Percentiles rank a stretch among this genome's conserved stretches.
phyloP scores from a whole-genome alignment of 1,284 basidiomycete species.

The Ceratobasidium papillatum region DNA sequence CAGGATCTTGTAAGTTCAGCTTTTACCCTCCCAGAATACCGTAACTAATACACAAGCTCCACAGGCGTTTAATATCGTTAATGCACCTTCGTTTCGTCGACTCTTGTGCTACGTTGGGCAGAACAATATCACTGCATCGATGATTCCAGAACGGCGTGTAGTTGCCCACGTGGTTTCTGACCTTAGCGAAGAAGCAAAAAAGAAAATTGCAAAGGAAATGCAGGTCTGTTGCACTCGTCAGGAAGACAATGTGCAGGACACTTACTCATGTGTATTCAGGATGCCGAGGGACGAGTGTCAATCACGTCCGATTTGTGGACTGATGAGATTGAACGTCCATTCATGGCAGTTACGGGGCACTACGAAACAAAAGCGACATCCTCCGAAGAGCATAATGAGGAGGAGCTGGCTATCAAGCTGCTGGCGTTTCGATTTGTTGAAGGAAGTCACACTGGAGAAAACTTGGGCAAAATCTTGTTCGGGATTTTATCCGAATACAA shows the following conservation, averaged over 20 bases:
- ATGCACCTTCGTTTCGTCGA: not conserved
- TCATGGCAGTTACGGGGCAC: constrained; percentile 32
- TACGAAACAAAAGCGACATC: not conserved
- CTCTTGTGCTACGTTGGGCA: constrained; percentile 13
- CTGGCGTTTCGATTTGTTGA: constrained; percentile 13
- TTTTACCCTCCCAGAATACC: too few relatives aligned
- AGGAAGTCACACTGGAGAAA: not conserved
- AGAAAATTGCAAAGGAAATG: not conserved
- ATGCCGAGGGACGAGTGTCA: constrained; percentile 31
- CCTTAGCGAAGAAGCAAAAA: not conserved
- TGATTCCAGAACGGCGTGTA: not conserved
- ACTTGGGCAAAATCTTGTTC: not conserved
- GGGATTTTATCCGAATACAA: not conserved
- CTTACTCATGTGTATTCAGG: not conserved
- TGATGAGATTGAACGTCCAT: constrained; percentile 7
- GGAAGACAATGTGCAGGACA: not conserved
- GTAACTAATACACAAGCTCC: not conserved
- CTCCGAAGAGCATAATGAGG: not conserved
- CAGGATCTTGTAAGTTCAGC: constrained; percentile 6
- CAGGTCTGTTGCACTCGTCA: not conserved
- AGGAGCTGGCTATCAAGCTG: not conserved
- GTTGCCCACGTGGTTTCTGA: not conserved
- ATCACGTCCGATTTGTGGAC: constrained; percentile 37
- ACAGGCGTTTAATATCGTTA: constrained; percentile 7
- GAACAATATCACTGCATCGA: not conserved